phyloP scores from a whole-genome alignment of 352 stramenopile genomes.

The Phytophthora syringae region DNA sequence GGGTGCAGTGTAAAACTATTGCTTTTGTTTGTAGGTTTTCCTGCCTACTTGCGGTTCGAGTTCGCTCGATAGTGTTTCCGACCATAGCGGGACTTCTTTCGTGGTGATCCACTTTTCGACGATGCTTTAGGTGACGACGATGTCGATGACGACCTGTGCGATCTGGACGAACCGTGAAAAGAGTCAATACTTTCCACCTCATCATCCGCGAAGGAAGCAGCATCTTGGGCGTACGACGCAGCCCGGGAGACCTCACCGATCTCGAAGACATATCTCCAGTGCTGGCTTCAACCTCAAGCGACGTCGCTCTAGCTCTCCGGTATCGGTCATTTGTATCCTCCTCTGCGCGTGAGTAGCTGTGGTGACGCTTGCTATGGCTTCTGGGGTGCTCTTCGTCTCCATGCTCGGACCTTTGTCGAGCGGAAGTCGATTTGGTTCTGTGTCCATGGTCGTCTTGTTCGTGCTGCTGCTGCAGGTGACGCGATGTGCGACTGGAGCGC shows the following conservation, averaged over 20 bases:
- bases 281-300: slow-evolving; percentile 38
- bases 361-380: slow-evolving; percentile 19
- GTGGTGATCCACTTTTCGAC: slow-evolving; percentile 39
- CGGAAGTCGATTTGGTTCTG: slow-evolving; percentile 18
- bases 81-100: slow-evolving; percentile 70
- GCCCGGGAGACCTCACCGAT: slow-evolving; percentile 13
- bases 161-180: slow-evolving; percentile 33
- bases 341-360: slow-evolving; percentile 14
- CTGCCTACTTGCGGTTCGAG: slow-evolving; percentile 58
- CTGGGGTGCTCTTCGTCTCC: slow-evolving; percentile 11
- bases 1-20: slow-evolving; percentile 16
- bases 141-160: slow-evolving; percentile 39
- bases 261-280: slow-evolving; percentile 18
- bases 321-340: slow-evolving; percentile 13
- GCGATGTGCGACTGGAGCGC: slow-evolving; percentile 5
- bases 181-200: slow-evolving; percentile 27
- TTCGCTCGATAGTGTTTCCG: slow-evolving; percentile 82
- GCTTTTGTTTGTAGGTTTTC: slow-evolving; percentile 1
- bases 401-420: slow-evolving; percentile 13
- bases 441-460: slow-evolving; percentile 25
- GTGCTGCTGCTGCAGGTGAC: slow-evolving; percentile 15
- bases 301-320: slow-evolving; percentile 23
- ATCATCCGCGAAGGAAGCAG: slow-evolving; percentile 34
- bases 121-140: slow-evolving; percentile 41
- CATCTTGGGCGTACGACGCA: slow-evolving; percentile 27